Evolutionary conservation across 192 early-diverging fungal species (phyloP), one percentile per base, ranked within the genome.

Genomic region (Pilobolus umbonatus): DNA sequence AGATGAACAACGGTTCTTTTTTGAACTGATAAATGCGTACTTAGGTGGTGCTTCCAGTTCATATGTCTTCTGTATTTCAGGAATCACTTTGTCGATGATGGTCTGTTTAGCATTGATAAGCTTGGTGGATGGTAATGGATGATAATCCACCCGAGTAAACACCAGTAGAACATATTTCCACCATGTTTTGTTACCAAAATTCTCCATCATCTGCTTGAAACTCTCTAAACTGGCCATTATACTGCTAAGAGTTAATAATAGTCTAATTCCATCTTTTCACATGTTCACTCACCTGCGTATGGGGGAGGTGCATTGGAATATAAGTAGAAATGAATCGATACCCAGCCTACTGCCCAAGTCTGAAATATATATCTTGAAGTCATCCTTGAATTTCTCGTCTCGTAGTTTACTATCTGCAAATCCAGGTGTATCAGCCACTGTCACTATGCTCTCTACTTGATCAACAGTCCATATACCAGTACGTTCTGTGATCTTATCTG

Each of bases 111-210:
- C 30, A 26, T 24, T n/a, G 11, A 49, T 30, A 29, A 24, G n/a
- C n/a, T 49, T 12, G 25, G 19, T 30, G 29, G 47, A 49, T 24
- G 30, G 11, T n/a, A 30, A 26, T 30, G 47, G 29, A 30, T 24
- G n/a, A 28, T 49, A 56, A 22, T 69, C 67, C 9, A 50, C 59
- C 26, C 55, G 61, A 0, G 67, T 69, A 38, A 64, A 64, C 10
- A 69, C 60, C 4, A 69, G 31, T 10, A 69, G 51, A 14, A 69
- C 61, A 53, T 61, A 36, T 17, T 61, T 22, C 67, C 67, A 69
- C 15, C 55, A 61, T 31, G 40, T 38, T 26, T 46, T 32, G 36
- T 17, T 30, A 7, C 36, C 44, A 15, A n/a, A 39, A 46, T 36
- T 42, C 31, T 22, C 15, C 55, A 42, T 35, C 38, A 49, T 49